These are phyloP conservation scores for apple (Malus domestica) DNA, from an alignment of 306 rosid genomes.

Conservation along the genomic window ASM211411v1 NC_041803.1:29237501-29238000, in stretches of 20 bases:
- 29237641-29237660: slow-evolving; percentile 4
- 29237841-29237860: slow-evolving; percentile 22
- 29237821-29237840: slow-evolving; percentile 15
- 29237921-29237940: neutral
- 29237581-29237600: slow-evolving; percentile 4
- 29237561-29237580: slow-evolving; percentile 32
- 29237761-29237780: slow-evolving; percentile 16
- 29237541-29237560: slow-evolving; percentile 15
- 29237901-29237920: slow-evolving; percentile 19
- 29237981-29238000: slow-evolving; percentile 30
- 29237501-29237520: slow-evolving; percentile 35
- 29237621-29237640: slow-evolving; percentile 11
- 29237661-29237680: slow-evolving; percentile 13
- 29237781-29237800: slow-evolving; percentile 43
- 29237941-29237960: slow-evolving; percentile 27
- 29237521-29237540: slow-evolving; percentile 13
- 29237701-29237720: slow-evolving; percentile 17
- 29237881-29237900: slow-evolving; percentile 36
- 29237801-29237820: slow-evolving; percentile 33
- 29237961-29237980: slow-evolving; percentile 38
- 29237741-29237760: slow-evolving; percentile 7
- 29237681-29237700: slow-evolving; percentile 17
- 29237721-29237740: slow-evolving; percentile 18
- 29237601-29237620: neutral
- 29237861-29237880: slow-evolving; percentile 23